Conservation (phyloP, 108 stramenopile genomes). For the Cyclostephanos invisitatus region DNA sequence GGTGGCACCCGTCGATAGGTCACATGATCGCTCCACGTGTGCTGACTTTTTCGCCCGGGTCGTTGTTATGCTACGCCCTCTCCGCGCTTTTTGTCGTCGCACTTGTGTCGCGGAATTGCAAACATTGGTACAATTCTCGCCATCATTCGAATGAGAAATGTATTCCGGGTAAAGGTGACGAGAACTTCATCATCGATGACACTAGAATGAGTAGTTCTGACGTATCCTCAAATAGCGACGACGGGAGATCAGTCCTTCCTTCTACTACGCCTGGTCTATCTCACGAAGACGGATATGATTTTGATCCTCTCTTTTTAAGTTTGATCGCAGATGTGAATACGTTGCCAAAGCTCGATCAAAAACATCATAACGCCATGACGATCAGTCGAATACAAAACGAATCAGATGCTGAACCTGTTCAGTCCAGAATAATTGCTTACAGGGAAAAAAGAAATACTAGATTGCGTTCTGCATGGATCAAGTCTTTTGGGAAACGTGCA, state of each 20-base stretch:
- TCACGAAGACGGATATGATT: not conserved
- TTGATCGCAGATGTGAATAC: not conserved
- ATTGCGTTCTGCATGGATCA: conserved; percentile 9
- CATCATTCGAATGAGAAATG: not conserved
- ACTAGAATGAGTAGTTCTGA: not conserved
- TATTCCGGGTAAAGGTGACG: not conserved
- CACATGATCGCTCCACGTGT: conserved; percentile 5
- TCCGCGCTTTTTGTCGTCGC: conserved; percentile 1
- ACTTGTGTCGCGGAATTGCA: conserved; percentile 7
- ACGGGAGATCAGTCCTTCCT: too few relatives aligned
- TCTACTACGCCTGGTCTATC: too few relatives aligned
- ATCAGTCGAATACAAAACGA: conserved; percentile 11
- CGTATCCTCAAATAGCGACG: not conserved
- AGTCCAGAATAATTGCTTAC: conserved; percentile 10
- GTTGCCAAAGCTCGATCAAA: conserved; percentile 25
- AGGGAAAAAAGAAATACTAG: conserved; percentile 26
- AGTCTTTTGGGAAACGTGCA: conserved; percentile 7
- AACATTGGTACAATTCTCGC: conserved; percentile 11
- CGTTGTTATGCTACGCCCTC: conserved; percentile 18
- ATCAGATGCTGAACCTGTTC: conserved; percentile 1
- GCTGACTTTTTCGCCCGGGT: conserved; percentile 20
- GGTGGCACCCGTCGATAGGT: conserved; percentile 23
- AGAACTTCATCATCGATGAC: not conserved
- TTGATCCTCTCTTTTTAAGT: not conserved
- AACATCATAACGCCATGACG: conserved; percentile 9